A percentile compares a stretch with the other conserved stretches of the same genome.
These are phyloP conservation scores for Aspergillus asperescens DNA, from an alignment of 495 filamentous ascomycete species.

Conservation along the genomic window DNA sequence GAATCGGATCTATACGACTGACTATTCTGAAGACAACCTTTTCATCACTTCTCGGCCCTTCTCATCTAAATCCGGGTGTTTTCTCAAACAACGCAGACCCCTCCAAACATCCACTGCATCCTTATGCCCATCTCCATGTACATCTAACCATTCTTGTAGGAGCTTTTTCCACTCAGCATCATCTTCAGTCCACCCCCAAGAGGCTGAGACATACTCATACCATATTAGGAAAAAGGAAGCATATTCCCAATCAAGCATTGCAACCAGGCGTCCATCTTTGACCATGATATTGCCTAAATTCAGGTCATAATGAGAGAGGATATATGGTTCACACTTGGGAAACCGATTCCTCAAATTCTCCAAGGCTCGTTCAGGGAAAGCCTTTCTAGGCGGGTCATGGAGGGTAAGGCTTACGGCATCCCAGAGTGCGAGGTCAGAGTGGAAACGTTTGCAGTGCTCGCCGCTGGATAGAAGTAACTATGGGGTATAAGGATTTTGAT, in stretches of 20 bases:
- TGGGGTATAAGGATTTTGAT: constrained; percentile 21
- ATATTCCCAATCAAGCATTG: constrained; percentile 29
- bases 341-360: constrained; percentile 22
- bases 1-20: no score
- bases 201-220: constrained; percentile 29
- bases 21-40: constrained; percentile 19
- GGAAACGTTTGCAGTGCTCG: constrained; percentile 20
- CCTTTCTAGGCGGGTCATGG: background rate
- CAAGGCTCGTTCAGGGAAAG: no score
- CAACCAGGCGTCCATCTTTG: constrained; percentile 20
- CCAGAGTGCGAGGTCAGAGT: constrained; percentile 24
- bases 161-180: constrained; percentile 28
- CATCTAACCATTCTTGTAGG: constrained; percentile 18
- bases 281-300: constrained; percentile 31
- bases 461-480: constrained; percentile 19
- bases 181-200: constrained; percentile 20
- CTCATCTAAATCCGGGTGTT: constrained; percentile 24
- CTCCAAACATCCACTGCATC: constrained; percentile 26
- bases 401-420: constrained; percentile 17
- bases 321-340: constrained; percentile 25
- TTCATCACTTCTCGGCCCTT: constrained; percentile 24
- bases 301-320: constrained; percentile 29
- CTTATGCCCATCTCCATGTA: constrained; percentile 21
- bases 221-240: constrained; percentile 25
- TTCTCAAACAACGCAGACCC: constrained; percentile 20